These are phyloP conservation scores for Phanerodontia chrysosporium DNA, from an alignment of 768 basidiomycete species.

Conservation along the genomic window DNA sequence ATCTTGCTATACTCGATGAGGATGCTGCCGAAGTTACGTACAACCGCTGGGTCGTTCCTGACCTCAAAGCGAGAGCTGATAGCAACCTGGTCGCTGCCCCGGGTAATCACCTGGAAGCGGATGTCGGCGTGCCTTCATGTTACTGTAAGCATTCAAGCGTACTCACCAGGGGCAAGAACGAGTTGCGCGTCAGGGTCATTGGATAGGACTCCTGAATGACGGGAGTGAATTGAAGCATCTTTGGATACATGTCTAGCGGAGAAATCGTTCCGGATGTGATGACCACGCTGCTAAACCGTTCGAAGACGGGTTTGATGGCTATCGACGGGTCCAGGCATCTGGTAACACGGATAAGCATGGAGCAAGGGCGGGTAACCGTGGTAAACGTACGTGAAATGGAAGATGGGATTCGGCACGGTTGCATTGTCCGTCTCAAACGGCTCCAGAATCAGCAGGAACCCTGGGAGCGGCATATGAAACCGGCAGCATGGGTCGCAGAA, in stretches of 20 bases:
- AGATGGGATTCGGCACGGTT: conserved; percentile 97
- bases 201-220: conserved; percentile 96
- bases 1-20: conserved; percentile 97
- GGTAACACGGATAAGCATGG: background rate
- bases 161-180: conserved; percentile 88
- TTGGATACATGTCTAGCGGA: conserved; percentile 99
- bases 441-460: conserved; percentile 94
- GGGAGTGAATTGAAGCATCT: conserved; percentile 97
- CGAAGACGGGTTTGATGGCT: conserved; percentile 96
- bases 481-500: background rate
- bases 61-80: conserved; percentile 99
- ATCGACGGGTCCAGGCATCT: conserved; percentile 97
- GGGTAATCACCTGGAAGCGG: conserved; percentile 72
- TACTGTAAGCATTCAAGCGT: background rate
- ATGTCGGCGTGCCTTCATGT: background rate
- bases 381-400: conserved; percentile 81
- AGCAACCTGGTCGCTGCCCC: conserved; percentile 97
- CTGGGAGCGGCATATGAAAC: conserved; percentile 34
- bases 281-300: conserved; percentile 95
- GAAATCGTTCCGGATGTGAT: conserved; percentile 99
- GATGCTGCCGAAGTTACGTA: conserved; percentile 97
- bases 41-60: conserved; percentile 97
- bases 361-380: background rate
- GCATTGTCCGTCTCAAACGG: conserved; percentile 99
- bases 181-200: conserved; percentile 95